Conservation (phyloP, 805 yeast genomes). For the Hanseniaspora taiwanica region DNA sequence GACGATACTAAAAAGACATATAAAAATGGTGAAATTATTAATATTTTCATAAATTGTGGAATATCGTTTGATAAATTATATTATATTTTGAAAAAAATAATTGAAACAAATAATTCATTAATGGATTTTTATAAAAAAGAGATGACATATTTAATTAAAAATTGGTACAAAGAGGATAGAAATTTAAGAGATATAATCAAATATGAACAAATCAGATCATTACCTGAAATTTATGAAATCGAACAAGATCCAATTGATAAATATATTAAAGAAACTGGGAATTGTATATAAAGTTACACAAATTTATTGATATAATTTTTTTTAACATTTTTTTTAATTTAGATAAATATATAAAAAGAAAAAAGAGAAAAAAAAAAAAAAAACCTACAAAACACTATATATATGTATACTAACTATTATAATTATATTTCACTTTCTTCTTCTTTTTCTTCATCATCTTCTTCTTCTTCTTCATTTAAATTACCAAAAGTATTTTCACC, state of each 20-base stretch:
- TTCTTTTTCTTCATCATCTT: not conserved
- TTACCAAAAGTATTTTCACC: slow-evolving; percentile 95
- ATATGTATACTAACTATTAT: not conserved
- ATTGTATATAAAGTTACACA: slow-evolving; percentile 16
- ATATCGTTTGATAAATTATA: slow-evolving; percentile 52
- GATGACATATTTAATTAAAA: slow-evolving; percentile 48
- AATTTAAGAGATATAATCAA: slow-evolving; percentile 45
- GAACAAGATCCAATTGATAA: slow-evolving; percentile 46
- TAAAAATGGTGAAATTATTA: slow-evolving; percentile 40
- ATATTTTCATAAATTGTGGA: slow-evolving; percentile 51
- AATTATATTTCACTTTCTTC: not conserved
- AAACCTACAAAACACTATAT: not conserved
- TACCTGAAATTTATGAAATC: slow-evolving; percentile 32
- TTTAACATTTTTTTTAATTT: too few species aligned
- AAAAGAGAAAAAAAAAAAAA: too few species aligned
- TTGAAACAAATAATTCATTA: slow-evolving; percentile 47
- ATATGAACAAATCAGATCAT: slow-evolving; percentile 29
- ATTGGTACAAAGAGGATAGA: slow-evolving; percentile 56
- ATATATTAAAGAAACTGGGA: slow-evolving; percentile 30
- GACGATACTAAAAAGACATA: slow-evolving; percentile 26
- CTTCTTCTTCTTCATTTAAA: not conserved
- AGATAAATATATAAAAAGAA: too few species aligned
- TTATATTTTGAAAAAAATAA: slow-evolving; percentile 45
- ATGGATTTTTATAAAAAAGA: slow-evolving; percentile 39
- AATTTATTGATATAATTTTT: too few species aligned